phyloP scores from a whole-genome alignment of 345 rosid genomes.

The Populus ilicifolia region DNA sequence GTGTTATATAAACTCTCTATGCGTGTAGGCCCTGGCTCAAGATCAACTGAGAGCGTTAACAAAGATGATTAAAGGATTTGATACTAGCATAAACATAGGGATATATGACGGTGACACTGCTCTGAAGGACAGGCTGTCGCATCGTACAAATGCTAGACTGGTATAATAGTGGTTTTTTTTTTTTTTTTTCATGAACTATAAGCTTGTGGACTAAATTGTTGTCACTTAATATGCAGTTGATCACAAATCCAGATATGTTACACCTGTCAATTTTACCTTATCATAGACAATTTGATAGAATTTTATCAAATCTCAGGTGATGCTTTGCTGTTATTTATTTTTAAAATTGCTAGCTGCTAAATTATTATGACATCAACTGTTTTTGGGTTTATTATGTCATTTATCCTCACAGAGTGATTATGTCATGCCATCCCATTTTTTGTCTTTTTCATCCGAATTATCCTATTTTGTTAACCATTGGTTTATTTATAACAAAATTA shows the following conservation, averaged over 20 bases:
- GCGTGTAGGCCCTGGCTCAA: slow-evolving; percentile 85
- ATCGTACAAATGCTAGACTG: slow-evolving; percentile 74
- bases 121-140: slow-evolving; percentile 58
- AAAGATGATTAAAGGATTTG: slow-evolving; percentile 44
- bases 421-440: background rate
- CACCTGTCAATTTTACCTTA: slow-evolving; percentile 71
- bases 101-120: slow-evolving; percentile 94
- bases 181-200: slow-evolving; percentile 16
- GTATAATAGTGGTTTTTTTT: slow-evolving; percentile 37
- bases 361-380: background rate
- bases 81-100: slow-evolving; percentile 52
- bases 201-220: slow-evolving; percentile 18
- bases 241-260: slow-evolving; percentile 97
- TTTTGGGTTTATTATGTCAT: background rate
- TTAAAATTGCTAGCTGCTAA: background rate
- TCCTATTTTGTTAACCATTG: background rate
- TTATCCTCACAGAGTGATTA: background rate
- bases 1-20: slow-evolving; percentile 14
- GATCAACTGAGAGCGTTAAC: slow-evolving; percentile 80
- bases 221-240: slow-evolving; percentile 47
- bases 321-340: background rate
- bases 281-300: slow-evolving; percentile 43
- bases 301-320: slow-evolving; percentile 82
- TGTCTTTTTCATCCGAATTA: background rate
- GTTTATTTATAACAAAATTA: slow-evolving; percentile 15